phyloP scores from a whole-genome alignment of 345 rosid genomes.

The Erysimum cheiranthoides region DNA sequence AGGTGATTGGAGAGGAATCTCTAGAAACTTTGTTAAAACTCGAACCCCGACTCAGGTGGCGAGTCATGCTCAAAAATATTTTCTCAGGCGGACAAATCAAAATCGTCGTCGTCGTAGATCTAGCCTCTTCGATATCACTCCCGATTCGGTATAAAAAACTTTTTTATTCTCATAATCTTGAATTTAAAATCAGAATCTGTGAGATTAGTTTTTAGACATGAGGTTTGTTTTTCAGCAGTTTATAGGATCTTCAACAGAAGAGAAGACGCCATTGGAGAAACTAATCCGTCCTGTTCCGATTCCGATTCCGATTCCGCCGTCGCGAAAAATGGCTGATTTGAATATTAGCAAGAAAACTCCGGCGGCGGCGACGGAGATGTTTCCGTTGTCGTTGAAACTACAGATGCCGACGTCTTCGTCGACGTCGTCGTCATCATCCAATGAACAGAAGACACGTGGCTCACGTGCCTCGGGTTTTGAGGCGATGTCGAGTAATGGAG shows the following conservation, averaged over 20 bases:
- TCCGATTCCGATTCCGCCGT: slow-evolving; percentile 61
- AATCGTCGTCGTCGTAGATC: slow-evolving; percentile 77
- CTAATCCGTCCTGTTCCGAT: slow-evolving; percentile 57
- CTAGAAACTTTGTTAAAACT: slow-evolving; percentile 77
- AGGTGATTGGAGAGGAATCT: slow-evolving; percentile 90
- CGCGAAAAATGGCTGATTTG: slow-evolving; percentile 72
- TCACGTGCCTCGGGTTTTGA: slow-evolving; percentile 55
- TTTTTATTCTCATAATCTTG: not conserved
- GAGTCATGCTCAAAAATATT: slow-evolving; percentile 85
- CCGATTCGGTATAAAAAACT: slow-evolving; percentile 55
- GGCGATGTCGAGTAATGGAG: slow-evolving; percentile 63
- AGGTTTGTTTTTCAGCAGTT: slow-evolving; percentile 3
- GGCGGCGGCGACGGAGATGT: slow-evolving; percentile 7
- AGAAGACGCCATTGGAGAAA: slow-evolving; percentile 31
- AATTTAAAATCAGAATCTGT: not conserved
- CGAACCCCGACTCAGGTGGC: slow-evolving; percentile 87
- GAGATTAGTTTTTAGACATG: not conserved
- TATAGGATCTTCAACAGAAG: slow-evolving; percentile 9
- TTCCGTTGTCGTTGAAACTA: slow-evolving; percentile 64
- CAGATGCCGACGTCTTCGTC: slow-evolving; percentile 41
- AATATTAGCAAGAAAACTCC: slow-evolving; percentile 52
- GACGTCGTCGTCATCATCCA: slow-evolving; percentile 47
- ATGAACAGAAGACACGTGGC: slow-evolving; percentile 54
- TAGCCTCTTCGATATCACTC: slow-evolving; percentile 75
- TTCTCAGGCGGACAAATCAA: slow-evolving; percentile 68